Percentiles rank a stretch among this genome's conserved stretches.
Evolutionary conservation across 768 basidiomycete species (phyloP).

Genomic region (Paxillus ammoniavirescens): DNA sequence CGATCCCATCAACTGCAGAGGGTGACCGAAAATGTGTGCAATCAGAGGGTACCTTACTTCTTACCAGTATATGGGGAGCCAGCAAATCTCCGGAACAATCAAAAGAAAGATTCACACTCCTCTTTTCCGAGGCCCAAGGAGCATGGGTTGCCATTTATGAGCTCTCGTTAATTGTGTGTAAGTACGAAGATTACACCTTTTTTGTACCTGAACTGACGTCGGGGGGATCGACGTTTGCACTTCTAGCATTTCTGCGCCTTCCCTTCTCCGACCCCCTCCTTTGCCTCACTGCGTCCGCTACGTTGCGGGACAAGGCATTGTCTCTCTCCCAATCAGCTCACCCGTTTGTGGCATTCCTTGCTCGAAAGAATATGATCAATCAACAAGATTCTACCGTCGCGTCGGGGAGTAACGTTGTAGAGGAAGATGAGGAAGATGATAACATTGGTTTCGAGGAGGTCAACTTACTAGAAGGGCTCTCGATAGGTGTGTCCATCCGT

Average conservation of each 20-base stretch:
- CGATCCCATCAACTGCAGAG: slow-evolving; percentile 70
- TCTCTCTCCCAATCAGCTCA: slow-evolving; percentile 40
- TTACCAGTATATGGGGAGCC: slow-evolving; percentile 70
- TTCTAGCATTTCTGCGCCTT: slow-evolving; percentile 70
- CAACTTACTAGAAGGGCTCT: slow-evolving; percentile 64
- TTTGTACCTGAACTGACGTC: neutral
- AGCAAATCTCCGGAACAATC: slow-evolving; percentile 46
- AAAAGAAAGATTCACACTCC: slow-evolving; percentile 58
- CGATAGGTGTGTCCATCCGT: slow-evolving; percentile 47
- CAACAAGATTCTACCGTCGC: slow-evolving; percentile 6
- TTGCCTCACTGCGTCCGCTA: slow-evolving; percentile 82
- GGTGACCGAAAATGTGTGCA: slow-evolving; percentile 75
- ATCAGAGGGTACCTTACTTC: slow-evolving; percentile 73
- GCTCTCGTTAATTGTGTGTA: slow-evolving; percentile 77
- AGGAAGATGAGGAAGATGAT: slow-evolving; percentile 37
- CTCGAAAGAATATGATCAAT: slow-evolving; percentile 13
- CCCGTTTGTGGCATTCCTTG: slow-evolving; percentile 30
- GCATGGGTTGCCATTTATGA: slow-evolving; percentile 82
- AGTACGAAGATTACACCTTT: slow-evolving; percentile 30
- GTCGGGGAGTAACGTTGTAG: slow-evolving; percentile 8
- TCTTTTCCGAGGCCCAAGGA: slow-evolving; percentile 60
- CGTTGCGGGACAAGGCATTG: slow-evolving; percentile 77
- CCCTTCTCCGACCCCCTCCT: slow-evolving; percentile 71
- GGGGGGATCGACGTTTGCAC: neutral
- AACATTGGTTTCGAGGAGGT: slow-evolving; percentile 62